phyloP scores from a whole-genome alignment of 768 basidiomycete species.

The Russula sp. region DNA sequence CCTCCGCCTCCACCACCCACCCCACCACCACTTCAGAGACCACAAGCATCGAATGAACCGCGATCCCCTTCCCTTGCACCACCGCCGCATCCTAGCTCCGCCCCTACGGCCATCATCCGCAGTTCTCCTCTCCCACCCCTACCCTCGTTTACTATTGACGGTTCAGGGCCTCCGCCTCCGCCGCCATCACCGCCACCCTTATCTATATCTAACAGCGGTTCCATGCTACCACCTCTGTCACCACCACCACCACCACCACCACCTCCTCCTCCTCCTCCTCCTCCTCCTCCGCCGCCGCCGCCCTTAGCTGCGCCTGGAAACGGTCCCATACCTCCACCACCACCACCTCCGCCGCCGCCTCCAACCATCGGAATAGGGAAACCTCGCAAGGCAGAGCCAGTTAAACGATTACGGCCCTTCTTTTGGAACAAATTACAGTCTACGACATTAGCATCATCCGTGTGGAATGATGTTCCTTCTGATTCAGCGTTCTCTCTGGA shows the following conservation, averaged over 20 bases:
- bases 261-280: too few relatives aligned
- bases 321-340: conserved; percentile 5
- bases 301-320: neutral
- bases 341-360: conserved; percentile 21
- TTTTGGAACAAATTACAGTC: conserved; percentile 83
- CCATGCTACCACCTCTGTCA: neutral
- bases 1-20: conserved; percentile 32
- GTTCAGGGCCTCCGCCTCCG: conserved; percentile 7
- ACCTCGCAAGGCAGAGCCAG: conserved; percentile 43
- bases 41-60: conserved; percentile 29
- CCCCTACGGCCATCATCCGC: conserved; percentile 18
- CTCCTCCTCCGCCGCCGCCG: too few relatives aligned
- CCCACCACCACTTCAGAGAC: conserved; percentile 23
- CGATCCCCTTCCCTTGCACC: conserved; percentile 32
- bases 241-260: conserved; percentile 10
- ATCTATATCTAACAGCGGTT: neutral
- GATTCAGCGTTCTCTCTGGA: conserved; percentile 52
- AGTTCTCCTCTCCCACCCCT: neutral
- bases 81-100: conserved; percentile 26
- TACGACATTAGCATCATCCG: conserved; percentile 45
- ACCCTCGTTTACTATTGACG: neutral
- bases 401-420: conserved; percentile 73
- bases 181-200: conserved; percentile 4
- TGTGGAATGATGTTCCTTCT: conserved; percentile 65
- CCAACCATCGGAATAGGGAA: conserved; percentile 34